Percentiles rank a stretch among this genome's conserved stretches.
These are phyloP conservation scores for Trichocladium uniseriatum DNA, from an alignment of 495 filamentous ascomycete genomes.

Conservation along the genomic window DNA sequence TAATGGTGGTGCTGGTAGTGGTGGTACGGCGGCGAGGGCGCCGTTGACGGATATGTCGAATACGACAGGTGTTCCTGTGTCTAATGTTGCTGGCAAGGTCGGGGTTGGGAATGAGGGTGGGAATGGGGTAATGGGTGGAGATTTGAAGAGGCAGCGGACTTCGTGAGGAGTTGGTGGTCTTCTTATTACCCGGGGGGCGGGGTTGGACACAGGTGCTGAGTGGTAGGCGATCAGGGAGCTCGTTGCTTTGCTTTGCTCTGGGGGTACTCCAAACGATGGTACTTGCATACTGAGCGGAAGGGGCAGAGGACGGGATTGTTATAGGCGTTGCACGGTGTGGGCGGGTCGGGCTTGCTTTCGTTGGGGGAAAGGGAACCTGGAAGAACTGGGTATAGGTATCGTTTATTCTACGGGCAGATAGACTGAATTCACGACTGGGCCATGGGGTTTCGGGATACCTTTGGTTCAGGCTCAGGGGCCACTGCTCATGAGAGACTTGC, in stretches of 20 bases:
- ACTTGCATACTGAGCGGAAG: not conserved
- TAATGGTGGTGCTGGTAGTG: not conserved
- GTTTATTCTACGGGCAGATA: no score
- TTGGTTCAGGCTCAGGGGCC: no score
- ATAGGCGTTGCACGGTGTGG: not conserved
- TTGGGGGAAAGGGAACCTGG: no score
- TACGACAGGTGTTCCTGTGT: no score
- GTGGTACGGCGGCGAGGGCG: slow-evolving; percentile 11
- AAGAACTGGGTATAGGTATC: no score
- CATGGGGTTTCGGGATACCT: no score
- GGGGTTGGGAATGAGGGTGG: not conserved
- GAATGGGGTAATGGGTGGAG: slow-evolving; percentile 22
- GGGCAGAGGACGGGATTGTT: not conserved
- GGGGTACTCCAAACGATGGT: no score
- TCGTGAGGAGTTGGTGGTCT: slow-evolving; percentile 13
- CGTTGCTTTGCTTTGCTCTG: not conserved
- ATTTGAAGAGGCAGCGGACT: slow-evolving; percentile 33
- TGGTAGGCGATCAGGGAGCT: not conserved
- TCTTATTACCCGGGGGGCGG: no score
- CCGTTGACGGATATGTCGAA: slow-evolving; percentile 34
- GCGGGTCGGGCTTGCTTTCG: not conserved
- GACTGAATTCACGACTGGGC: no score
- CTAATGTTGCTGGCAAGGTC: not conserved
- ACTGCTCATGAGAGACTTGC: no score
- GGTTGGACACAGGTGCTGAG: no score